Evolutionary conservation across 768 basidiomycete species (phyloP), one percentile per base, ranked within the genome.

Genomic region (Boletus barrowsii): DNA sequence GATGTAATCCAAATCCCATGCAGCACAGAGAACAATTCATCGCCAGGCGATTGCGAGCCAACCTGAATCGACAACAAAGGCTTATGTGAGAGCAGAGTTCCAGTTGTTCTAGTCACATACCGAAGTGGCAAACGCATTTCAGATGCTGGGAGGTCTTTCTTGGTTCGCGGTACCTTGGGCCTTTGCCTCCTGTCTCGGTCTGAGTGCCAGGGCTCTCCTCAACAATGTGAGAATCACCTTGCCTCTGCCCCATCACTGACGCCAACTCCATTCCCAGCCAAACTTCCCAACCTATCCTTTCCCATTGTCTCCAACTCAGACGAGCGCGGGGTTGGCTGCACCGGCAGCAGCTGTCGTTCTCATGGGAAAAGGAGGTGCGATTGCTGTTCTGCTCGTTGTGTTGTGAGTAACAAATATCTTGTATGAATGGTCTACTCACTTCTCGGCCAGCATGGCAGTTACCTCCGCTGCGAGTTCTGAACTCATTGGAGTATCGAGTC

Each of bases 91-190:
- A 64, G 45, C 35, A 22, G 33, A 10, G 15, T 37, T 10, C 14
- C 1, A 29, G 13, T 9, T 7, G 18, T 24, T 2, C 30, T 8
- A 2, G 14, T 33, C 14, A 4, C 15, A 18, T 32, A n/a, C 14
- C 6, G 10, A 50, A 17, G 22, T 1, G 11, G 22, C 43, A 29
- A 29, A 9, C 26, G 1, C 17, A 14, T 30, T 22, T 42, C 57
- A 80, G 76, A 79, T 83, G 74, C 70, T 83, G 33, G 82, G 83
- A 5, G 82, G 81, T 6, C 62, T 83, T 26, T 81, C 81, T 1
- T 29, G 26, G 26, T 29, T 29, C 26, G 26, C 26, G 26, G 26
- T 29, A 29, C 26, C 26, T 29, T 29, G 26, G 26, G 26, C 73
- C 0, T 79, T 81, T 54, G 79, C 74, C 9, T 77, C 78, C 7